Evolutionary conservation across 129 eudicot genomes (phyloP).

Genomic region (Flaveria robusta): DNA sequence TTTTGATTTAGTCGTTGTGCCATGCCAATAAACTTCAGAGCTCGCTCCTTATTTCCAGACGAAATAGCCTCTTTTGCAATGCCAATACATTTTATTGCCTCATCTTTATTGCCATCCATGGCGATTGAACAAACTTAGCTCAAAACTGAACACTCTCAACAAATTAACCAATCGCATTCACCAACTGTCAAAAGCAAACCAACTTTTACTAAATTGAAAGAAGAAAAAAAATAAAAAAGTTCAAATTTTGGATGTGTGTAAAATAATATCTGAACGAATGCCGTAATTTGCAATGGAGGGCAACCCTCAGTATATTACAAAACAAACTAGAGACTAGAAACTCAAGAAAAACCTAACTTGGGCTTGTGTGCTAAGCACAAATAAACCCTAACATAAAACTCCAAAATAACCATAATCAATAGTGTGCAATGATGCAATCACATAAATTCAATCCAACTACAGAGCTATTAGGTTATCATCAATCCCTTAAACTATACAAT

Average conservation of each 20-base stretch:
- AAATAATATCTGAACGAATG: too few relatives aligned
- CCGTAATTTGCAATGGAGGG: too few relatives aligned
- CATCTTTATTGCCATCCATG: constrained; percentile 96
- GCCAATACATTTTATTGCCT: constrained; percentile 70
- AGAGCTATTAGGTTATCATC: not conserved
- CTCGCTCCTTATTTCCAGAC: constrained; percentile 70
- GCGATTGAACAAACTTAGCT: constrained; percentile 34
- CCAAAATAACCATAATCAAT: not conserved
- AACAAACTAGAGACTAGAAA: too few relatives aligned
- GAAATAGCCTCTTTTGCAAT: constrained; percentile 89
- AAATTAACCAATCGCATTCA: constrained; percentile 21
- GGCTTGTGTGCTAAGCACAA: too few relatives aligned
- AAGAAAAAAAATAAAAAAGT: not conserved
- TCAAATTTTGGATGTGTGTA: constrained; percentile 18
- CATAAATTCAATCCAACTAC: not conserved
- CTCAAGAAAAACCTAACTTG: too few relatives aligned
- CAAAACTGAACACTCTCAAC: constrained; percentile 29
- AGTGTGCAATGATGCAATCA: constrained; percentile 21
- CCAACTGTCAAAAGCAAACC: constrained; percentile 15
- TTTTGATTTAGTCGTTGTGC: constrained; percentile 65
- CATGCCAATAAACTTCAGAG: constrained; percentile 77
- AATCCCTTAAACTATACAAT: not conserved
- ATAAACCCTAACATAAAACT: too few relatives aligned
- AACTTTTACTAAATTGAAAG: constrained; percentile 1
- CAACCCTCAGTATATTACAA: too few relatives aligned